Conservation (phyloP, 768 basidiomycete species). For the Termitomyces sp. region DNA sequence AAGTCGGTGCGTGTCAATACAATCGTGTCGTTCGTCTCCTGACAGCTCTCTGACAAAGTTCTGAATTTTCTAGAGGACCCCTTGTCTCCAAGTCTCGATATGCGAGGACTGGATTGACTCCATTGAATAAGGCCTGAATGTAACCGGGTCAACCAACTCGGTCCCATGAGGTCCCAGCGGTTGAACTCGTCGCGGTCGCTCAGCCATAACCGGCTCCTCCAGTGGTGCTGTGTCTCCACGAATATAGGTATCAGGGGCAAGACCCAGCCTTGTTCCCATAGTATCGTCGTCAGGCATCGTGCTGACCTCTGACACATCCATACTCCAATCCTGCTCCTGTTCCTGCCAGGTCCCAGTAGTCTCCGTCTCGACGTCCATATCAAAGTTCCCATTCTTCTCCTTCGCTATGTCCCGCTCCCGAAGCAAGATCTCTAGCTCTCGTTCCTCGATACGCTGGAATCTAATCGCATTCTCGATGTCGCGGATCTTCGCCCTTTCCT, state of each 20-base stretch:
- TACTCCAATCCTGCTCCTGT: not conserved
- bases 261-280: too few relatives aligned
- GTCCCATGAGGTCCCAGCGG: not conserved
- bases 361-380: conserved; percentile 5
- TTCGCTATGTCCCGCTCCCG: conserved; percentile 2
- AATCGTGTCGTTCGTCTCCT: not conserved
- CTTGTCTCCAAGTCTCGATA: not conserved
- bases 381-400: not conserved
- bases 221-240: not conserved
- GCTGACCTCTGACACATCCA: not conserved
- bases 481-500: conserved; percentile 1
- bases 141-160: not conserved
- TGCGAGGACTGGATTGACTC: not conserved
- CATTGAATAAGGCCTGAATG: not conserved
- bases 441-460: conserved; percentile 4
- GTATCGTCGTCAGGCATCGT: not conserved
- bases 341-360: not conserved
- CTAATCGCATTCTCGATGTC: not conserved
- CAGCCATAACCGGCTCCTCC: not conserved
- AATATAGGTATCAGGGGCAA: not conserved
- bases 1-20: not conserved
- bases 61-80: not conserved
- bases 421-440: conserved; percentile 10
- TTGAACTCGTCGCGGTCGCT: not conserved
- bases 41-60: not conserved